phyloP scores from a whole-genome alignment of 2,329 filamentous ascomycete genomes.

The Aaosphaeria pasadenensis region DNA sequence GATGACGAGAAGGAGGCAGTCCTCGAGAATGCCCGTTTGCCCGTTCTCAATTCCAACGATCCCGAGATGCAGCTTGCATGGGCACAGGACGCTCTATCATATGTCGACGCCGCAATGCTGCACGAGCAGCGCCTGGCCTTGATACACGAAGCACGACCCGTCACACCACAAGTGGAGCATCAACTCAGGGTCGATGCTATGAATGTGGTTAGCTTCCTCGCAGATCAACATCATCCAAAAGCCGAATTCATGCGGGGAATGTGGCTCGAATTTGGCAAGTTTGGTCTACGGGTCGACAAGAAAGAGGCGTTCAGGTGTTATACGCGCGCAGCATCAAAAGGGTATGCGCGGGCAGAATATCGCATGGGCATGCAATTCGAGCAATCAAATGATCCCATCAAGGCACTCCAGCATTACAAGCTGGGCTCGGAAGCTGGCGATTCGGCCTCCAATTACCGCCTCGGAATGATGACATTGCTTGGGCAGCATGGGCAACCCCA shows the following conservation, averaged over 20 bases:
- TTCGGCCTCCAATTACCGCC: constrained; percentile 79
- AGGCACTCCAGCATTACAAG: constrained; percentile 88
- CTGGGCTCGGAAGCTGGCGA: constrained; percentile 76
- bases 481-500: constrained; percentile 89
- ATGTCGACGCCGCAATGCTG: constrained; percentile 80
- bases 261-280: constrained; percentile 98
- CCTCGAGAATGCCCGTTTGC: constrained; percentile 76
- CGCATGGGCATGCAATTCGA: constrained; percentile 98
- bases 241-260: constrained; percentile 92
- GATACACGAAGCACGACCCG: constrained; percentile 60
- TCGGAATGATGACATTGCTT: constrained; percentile 96
- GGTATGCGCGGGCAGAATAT: constrained; percentile 87
- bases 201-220: constrained; percentile 86
- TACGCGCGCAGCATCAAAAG: constrained; percentile 77
- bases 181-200: constrained; percentile 84
- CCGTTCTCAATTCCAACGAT: constrained; percentile 89
- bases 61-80: constrained; percentile 95
- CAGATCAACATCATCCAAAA: constrained; percentile 87
- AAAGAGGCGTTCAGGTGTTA: constrained; percentile 91
- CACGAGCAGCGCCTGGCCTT: constrained; percentile 67
- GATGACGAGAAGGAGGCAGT: constrained; percentile 93
- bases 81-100: constrained; percentile 88
- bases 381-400: constrained; percentile 85
- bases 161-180: constrained; percentile 84
- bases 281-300: constrained; percentile 85